Evolutionary conservation across 139 green algal genomes (phyloP), one percentile per base, ranked within the genome.

Genomic region (Medakamo hakoo): DNA sequence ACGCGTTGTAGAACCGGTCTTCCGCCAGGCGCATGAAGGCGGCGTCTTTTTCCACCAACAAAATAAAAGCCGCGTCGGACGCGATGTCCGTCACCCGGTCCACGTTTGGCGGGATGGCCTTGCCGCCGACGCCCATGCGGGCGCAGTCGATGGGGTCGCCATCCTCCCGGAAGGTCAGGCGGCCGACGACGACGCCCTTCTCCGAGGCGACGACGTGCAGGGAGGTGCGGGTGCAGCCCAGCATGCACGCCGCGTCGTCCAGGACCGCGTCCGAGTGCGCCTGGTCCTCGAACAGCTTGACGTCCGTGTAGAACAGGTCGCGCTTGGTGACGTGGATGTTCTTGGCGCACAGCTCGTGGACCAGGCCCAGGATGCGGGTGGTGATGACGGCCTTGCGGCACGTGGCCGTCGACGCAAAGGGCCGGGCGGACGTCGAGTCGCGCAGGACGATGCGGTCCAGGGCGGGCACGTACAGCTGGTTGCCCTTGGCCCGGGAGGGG

Each of bases 31-130:
- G 84, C 88, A 94, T 94, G 78, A 95, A 97, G 18, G 91, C 91
- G 1, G 91, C 91, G 64, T 97, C 91, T 80, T 97, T 97, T 78
- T 97, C 91, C 57, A 97, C 91, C 66, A 97, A 73, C 76, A 97
- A 75, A 62, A 97, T 94, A 76, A 97, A 96, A 63, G 84, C 67
- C 0, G 91, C 91, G 61, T 96, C 84, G 27, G 64, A 82, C 26
- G 62, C 18, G n/a, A 97, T 81, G 57, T 86, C 72, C 3, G 74
- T 68, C 32, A 92, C 86, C 80, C 95, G 95, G 80, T 95, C 84
- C 16, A 96, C 84, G 74, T 97, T 94, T 2, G 88, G 85, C 19
- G 91, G 90, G 67, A 97, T 96, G 55, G 90, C 91, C 72, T 97
- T 97, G 61, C 91, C 91, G 0, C 91, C 91, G 28, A 97, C 83